A percentile compares a stretch with the other conserved stretches of the same genome.
These are phyloP conservation scores for Aspergillus bertholletiae DNA, from an alignment of 495 filamentous ascomycete genomes.

Conservation along the genomic window DNA sequence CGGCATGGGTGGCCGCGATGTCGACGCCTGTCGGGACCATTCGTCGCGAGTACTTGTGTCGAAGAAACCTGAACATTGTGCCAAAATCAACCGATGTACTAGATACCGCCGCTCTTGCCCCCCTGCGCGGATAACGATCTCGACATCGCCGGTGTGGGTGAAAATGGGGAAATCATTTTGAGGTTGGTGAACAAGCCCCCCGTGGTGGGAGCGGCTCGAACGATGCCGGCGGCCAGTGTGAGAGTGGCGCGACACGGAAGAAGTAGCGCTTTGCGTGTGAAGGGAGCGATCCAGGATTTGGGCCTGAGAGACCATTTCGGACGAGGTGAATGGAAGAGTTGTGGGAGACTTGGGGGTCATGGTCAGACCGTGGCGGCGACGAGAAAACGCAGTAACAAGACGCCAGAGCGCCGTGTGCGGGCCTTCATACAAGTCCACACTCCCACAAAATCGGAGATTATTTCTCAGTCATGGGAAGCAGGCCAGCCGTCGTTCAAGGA, in stretches of 20 bases:
- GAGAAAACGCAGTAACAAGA: slow-evolving; percentile 13
- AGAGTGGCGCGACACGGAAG: slow-evolving; percentile 58
- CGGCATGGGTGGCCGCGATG: slow-evolving; percentile 21
- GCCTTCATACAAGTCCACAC: slow-evolving; percentile 15
- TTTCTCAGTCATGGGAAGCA: background rate
- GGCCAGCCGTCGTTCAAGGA: background rate
- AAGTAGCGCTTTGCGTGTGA: slow-evolving; percentile 50
- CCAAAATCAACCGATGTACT: slow-evolving; percentile 77
- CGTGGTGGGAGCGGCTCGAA: slow-evolving; percentile 76
- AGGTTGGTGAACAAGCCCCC: slow-evolving; percentile 63
- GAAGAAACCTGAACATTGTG: slow-evolving; percentile 89
- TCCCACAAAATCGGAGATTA: background rate
- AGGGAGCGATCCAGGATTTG: slow-evolving; percentile 54
- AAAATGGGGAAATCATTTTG: slow-evolving; percentile 93
- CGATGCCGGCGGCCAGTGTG: slow-evolving; percentile 58
- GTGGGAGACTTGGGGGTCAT: slow-evolving; percentile 17
- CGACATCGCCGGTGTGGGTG: slow-evolving; percentile 84
- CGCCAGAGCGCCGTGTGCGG: slow-evolving; percentile 13
- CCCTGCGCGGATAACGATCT: slow-evolving; percentile 72
- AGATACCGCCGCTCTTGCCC: slow-evolving; percentile 78
- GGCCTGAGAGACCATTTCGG: slow-evolving; percentile 70
- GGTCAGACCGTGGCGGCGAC: slow-evolving; percentile 4
- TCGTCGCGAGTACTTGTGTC: slow-evolving; percentile 83
- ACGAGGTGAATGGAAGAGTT: background rate
- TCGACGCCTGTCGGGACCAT: slow-evolving; percentile 65